Evolutionary conservation across 257 asterid genomes (phyloP), one percentile per base, ranked within the genome.

Genomic region (Lycium ferocissimum): DNA sequence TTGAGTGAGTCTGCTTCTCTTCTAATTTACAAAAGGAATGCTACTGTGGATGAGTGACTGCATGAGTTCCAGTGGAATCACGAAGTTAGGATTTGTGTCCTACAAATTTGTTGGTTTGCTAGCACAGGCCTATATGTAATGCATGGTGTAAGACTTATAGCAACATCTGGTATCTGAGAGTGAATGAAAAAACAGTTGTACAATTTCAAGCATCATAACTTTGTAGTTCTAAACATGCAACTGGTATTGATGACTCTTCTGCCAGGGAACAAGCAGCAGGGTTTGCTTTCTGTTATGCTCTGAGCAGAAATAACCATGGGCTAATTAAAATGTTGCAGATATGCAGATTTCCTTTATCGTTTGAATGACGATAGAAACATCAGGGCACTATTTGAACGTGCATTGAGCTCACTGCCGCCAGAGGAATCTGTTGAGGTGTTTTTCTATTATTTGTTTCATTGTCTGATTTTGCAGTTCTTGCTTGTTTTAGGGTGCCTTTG

Each of bases 321-420:
- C 66, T 89, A 72, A 7, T 71, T 17, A 83, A 70, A 54, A 82
- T 84, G 69, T 87, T 92, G 93, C 94, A 97, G 99, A 87, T 97
- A 97, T 88, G 97, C 96, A 82, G 99, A 97, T 92, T 97, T 97
- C 90, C 92, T 97, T 89, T 87, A 93, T 88, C 97, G 98, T 67
- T 83, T 97, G 94, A 97, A 94, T 85, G 99, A 97, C 80, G 99
- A 97, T 89, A 94, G 95, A 90, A 97, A 97, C 84, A 88, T 94
- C 61, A 98, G 99, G 86, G 99, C 99, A 82, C 91, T 97, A 87
- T 97, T 97, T 92, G 98, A 97, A 88, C 92, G 99, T 66, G 98
- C 99, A 67, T 89, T 97, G 90, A 97, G 97, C 90, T 89, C 94
- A 9, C 97, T 97, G 78, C 99, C 98, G 72, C 96, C 98, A 26